A percentile compares a stretch with the other conserved stretches of the same genome.
These are phyloP conservation scores for Fraxinus sp. DNA, from an alignment of 305 asterid species.

Conservation along the genomic window DNA sequence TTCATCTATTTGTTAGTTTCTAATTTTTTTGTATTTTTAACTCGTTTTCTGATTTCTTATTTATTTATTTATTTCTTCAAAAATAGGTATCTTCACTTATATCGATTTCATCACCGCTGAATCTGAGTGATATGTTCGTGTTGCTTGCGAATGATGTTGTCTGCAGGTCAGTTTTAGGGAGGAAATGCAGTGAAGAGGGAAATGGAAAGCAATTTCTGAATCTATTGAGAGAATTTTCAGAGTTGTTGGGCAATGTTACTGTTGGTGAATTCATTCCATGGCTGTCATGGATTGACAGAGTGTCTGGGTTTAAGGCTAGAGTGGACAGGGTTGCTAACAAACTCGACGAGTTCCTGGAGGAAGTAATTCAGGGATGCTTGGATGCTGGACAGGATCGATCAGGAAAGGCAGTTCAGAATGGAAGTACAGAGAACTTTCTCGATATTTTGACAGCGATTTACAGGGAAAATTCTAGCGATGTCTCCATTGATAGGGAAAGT, in stretches of 20 bases:
- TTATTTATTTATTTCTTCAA: background rate
- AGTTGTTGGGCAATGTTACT: slow-evolving; percentile 5
- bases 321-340: slow-evolving; percentile 19
- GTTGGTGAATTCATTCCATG: slow-evolving; percentile 23
- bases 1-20: background rate
- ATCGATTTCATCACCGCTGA: background rate
- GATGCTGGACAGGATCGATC: background rate
- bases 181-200: slow-evolving; percentile 30
- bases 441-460: slow-evolving; percentile 32
- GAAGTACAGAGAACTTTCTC: slow-evolving; percentile 24
- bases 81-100: background rate
- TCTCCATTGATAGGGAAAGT: slow-evolving; percentile 27
- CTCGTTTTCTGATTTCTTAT: background rate
- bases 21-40: background rate
- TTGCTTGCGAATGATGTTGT: slow-evolving; percentile 20
- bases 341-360: slow-evolving; percentile 25
- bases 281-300: slow-evolving; percentile 20
- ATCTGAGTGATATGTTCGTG: slow-evolving; percentile 28
- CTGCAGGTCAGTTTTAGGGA: slow-evolving; percentile 33
- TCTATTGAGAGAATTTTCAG: slow-evolving; percentile 22
- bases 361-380: slow-evolving; percentile 15
- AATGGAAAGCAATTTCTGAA: slow-evolving; percentile 23
- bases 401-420: background rate
- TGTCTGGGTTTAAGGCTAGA: slow-evolving; percentile 24
- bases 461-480: slow-evolving; percentile 1